Base-by-base conservation (phyloP, 495 filamentous ascomycete genomes). In the Penicillium waksmanii region DNA sequence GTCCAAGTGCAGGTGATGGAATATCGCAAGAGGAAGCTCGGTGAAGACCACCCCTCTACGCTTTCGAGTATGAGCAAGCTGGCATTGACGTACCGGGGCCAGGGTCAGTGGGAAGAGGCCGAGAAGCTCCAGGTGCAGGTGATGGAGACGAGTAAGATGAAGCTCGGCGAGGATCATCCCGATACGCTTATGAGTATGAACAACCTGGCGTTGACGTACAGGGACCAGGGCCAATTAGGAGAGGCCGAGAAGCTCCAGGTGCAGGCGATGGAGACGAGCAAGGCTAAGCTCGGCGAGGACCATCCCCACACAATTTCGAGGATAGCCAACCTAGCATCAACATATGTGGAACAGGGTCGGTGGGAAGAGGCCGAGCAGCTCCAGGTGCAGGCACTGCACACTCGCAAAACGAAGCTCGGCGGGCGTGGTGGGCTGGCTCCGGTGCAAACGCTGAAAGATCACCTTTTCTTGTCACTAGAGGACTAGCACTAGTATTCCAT, bases 301-400 rank as follows among this genome's bases (percentile, higher is more conserved):
- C 56, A 58, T 53, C 48, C 48, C 10, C 6, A n/a, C 7, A 58
- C 47, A 5, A 38, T 58, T 36, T 36, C 21, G 8, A 44, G 21
- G 7, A 51, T 57, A 35, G 13, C 3, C 34, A 36, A 36, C 3
- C 34, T 36, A 3, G 34, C 34, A 12, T 36, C 34, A 5, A 36
- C 34, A 2, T 57, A n/a, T 36, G 19, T 12, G 11, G 31, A 17
- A 12, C 46, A 42, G 46, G 44, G 46, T 2, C 55, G 55, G 15
- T 40, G 5, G 5, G 25, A 56, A 17, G 42, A 56, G 38, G 51
- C 35, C 4, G 51, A 54, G 25, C 11, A 54, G 18, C n/a, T 54
- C 7, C 3, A 13, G 3, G 15, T 8, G 4, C 31, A 43, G 17
- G 13, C 42, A 13, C 11, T 42, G 19, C 17, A 54, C 9, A 25